phyloP scores from a whole-genome alignment of 805 yeast genomes.

The Wickerhamiella azymoides region DNA sequence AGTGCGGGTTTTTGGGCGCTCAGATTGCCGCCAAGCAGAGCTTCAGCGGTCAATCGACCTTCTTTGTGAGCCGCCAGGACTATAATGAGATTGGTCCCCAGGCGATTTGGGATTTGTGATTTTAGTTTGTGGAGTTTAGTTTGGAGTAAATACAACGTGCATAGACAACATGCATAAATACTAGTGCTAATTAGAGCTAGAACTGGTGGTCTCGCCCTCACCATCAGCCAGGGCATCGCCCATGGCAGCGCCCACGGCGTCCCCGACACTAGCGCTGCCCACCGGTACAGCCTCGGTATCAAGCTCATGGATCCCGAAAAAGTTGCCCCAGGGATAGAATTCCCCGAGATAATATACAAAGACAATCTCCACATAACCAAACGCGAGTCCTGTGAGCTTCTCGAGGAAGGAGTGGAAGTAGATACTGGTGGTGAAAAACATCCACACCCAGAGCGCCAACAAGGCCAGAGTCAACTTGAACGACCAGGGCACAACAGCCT shows the following conservation, averaged over 20 bases:
- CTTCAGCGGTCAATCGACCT: constrained; percentile 49
- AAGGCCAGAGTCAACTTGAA: constrained; percentile 26
- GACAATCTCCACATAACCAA: constrained; percentile 41
- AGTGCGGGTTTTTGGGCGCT: constrained; percentile 70
- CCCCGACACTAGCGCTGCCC: background rate
- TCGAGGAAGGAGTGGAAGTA: constrained; percentile 75
- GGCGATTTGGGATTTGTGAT: constrained; percentile 54
- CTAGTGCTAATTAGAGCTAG: background rate
- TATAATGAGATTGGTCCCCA: constrained; percentile 73
- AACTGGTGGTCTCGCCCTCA: background rate
- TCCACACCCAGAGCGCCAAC: constrained; percentile 60
- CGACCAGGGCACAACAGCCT: constrained; percentile 7
- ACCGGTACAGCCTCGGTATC: constrained; percentile 3
- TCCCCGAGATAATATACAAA: constrained; percentile 30
- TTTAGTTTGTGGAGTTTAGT: too few species aligned
- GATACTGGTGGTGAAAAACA: constrained; percentile 70
- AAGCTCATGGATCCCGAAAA: constrained; percentile 7
- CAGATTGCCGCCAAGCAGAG: constrained; percentile 79
- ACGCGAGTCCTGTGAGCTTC: constrained; percentile 54
- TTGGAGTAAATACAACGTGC: too few species aligned
- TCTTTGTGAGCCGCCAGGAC: constrained; percentile 50
- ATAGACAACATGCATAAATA: too few species aligned
- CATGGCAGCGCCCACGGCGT: background rate
- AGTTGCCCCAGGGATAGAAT: constrained; percentile 5
- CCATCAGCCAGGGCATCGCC: background rate